A percentile compares a stretch with the other conserved stretches of the same genome.
Conservation (phyloP, 1,284 basidiomycete species). For the Termitomyces sp. region DNA sequence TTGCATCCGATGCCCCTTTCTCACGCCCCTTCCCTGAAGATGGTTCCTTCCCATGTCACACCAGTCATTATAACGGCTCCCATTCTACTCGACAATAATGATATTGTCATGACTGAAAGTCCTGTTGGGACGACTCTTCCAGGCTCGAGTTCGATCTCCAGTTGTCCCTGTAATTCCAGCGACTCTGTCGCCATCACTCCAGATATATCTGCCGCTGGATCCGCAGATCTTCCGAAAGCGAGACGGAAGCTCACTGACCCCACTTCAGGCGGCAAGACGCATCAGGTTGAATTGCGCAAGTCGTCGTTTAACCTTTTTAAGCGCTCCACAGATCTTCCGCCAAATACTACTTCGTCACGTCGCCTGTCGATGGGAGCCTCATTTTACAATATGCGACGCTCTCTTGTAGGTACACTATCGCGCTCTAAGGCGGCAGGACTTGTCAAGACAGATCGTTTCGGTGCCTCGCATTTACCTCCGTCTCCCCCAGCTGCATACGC, state of each 20-base stretch:
- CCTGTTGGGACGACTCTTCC: constrained; percentile 19
- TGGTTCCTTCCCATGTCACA: constrained; percentile 7
- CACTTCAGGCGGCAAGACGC: background rate
- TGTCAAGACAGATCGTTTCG: constrained; percentile 16
- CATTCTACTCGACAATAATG: constrained; percentile 14
- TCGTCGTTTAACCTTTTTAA: constrained; percentile 28
- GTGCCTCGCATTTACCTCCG: constrained; percentile 29
- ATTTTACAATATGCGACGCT: constrained; percentile 33
- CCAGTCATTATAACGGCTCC: constrained; percentile 1
- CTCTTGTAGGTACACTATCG: constrained; percentile 30
- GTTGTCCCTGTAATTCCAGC: constrained; percentile 9
- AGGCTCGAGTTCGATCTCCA: background rate
- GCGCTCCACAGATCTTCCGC: constrained; percentile 13
- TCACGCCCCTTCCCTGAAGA: constrained; percentile 8
- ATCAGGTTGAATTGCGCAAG: constrained; percentile 17
- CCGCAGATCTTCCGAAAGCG: background rate
- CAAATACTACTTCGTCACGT: constrained; percentile 3
- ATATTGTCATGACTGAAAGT: constrained; percentile 27
- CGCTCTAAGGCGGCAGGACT: constrained; percentile 15
- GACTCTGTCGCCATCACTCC: constrained; percentile 12
- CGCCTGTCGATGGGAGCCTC: constrained; percentile 26
- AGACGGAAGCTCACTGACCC: constrained; percentile 10
- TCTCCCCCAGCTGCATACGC: constrained; percentile 24
- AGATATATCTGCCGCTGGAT: background rate
- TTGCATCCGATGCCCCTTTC: constrained; percentile 4